Evolutionary conservation across 2,329 filamentous ascomycete species (phyloP).

Genomic region (Daldinia eschscholtzii): DNA sequence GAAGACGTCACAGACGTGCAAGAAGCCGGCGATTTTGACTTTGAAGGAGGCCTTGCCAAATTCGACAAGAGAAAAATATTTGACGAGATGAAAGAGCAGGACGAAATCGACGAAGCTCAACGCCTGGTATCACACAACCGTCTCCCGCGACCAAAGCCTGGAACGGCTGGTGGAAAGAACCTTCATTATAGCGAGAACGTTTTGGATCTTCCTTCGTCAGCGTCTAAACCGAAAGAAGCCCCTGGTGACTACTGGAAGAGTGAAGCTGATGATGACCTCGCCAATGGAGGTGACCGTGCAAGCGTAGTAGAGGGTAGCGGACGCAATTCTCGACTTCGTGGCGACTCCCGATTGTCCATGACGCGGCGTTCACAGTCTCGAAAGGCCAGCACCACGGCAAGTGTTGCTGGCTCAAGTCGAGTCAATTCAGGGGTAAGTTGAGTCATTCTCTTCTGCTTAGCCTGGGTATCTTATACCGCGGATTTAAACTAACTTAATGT

Average conservation of each 20-base stretch:
- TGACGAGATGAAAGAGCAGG: constrained; percentile 89
- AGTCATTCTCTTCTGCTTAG: constrained; percentile 19
- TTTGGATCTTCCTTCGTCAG: constrained; percentile 69
- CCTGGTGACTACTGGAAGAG: constrained; percentile 77
- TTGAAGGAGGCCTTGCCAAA: constrained; percentile 87
- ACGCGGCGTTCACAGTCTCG: constrained; percentile 67
- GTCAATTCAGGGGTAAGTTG: constrained; percentile 62
- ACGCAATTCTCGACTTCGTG: constrained; percentile 63
- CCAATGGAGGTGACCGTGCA: constrained; percentile 60
- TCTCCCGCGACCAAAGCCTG: constrained; percentile 69
- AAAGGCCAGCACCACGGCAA: constrained; percentile 63
- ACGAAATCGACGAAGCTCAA: constrained; percentile 88
- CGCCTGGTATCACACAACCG: constrained; percentile 93
- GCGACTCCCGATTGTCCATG: constrained; percentile 65
- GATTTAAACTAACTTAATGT: constrained; percentile 14
- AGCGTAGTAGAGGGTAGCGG: constrained; percentile 66
- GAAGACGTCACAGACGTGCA: constrained; percentile 96
- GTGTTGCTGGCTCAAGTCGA: constrained; percentile 58
- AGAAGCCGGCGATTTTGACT: constrained; percentile 95
- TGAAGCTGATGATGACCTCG: constrained; percentile 73
- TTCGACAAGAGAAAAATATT: constrained; percentile 96
- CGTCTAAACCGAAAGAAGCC: constrained; percentile 55
- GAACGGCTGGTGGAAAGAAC: constrained; percentile 86
- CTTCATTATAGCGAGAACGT: constrained; percentile 93
- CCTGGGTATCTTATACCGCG: constrained; percentile 16